Evolutionary conservation across 2,329 filamentous ascomycete genomes (phyloP), one percentile per base, ranked within the genome.

Genomic region (Ophiostoma quercus): DNA sequence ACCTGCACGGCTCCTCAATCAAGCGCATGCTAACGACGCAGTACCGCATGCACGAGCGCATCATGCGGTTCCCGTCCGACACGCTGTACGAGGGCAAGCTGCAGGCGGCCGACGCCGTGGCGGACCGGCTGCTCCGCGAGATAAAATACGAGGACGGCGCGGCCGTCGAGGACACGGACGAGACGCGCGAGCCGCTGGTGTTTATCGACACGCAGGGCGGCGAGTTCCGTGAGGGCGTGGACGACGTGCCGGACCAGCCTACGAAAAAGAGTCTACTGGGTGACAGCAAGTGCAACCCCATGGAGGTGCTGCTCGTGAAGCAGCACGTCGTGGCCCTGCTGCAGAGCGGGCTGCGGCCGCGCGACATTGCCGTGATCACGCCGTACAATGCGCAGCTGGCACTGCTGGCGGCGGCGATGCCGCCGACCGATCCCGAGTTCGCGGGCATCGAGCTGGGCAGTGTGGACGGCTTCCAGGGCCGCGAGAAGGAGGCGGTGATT

Each of bases 171-270:
- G 89, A 91, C 68, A 93, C 87, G 0, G 95, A 98, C 73, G 92
- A 99, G 75, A 98, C 94, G 0, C 85, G 80, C 66, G 92, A 96
- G 79, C 92, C 95, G 0, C 80, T 99, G 1, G 87, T 99, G 11
- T 98, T 98, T 79, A 96, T 92, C 78, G 95, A 99, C 77, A 99
- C 95, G 0, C 95, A 98, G 78, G 95, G 95, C 11, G 95, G 94
- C 0, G 92, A 96, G 76, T 97, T 94, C 72, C 88, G 91, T 0
- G 94, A 98, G 80, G 90, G 87, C 77, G 88, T 85, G 65, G 91
- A 96, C 75, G 91, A 93, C 16, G 88, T 75, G 76, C 54, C 83
- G 80, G n/a, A 14, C 22, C 14, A 37, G 37, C 25, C 43, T 6
- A 43, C 51, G 14, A 32, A 29, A 16, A 34, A n/a, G 8, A 41